phyloP scores from a whole-genome alignment of 768 basidiomycete genomes.

The Suillus hirtellus region DNA sequence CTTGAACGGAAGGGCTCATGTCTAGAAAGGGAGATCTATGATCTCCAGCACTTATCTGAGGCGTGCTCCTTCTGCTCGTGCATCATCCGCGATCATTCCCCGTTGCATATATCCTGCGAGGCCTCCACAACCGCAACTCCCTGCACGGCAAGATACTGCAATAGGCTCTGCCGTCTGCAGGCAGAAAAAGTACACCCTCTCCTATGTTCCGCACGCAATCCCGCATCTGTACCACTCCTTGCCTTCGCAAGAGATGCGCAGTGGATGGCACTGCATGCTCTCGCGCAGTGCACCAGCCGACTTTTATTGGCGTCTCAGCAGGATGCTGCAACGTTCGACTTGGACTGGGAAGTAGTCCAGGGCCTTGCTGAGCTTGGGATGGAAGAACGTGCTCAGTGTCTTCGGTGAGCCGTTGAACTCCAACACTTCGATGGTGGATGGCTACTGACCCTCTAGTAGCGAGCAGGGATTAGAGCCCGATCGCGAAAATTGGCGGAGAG shows the following conservation, averaged over 20 bases:
- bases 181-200: conserved; percentile 66
- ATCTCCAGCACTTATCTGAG: conserved; percentile 55
- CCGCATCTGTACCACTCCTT: conserved; percentile 60
- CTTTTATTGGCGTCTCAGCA: conserved; percentile 56
- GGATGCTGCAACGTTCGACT: conserved; percentile 34
- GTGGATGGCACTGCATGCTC: conserved; percentile 75
- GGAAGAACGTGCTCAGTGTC: conserved; percentile 58
- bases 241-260: conserved; percentile 56
- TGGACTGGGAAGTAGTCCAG: conserved; percentile 56
- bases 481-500: conserved; percentile 65
- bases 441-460: conserved; percentile 20
- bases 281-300: conserved; percentile 64
- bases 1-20: conserved; percentile 3
- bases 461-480: conserved; percentile 53
- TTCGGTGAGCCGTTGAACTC: conserved; percentile 16
- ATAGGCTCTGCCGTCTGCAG: conserved; percentile 70
- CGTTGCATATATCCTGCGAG: conserved; percentile 55
- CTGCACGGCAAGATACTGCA: conserved; percentile 77
- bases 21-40: conserved; percentile 68
- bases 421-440: not conserved
- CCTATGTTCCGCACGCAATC: conserved; percentile 76
- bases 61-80: conserved; percentile 81
- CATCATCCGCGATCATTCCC: conserved; percentile 44
- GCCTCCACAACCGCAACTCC: conserved; percentile 40
- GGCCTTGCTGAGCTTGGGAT: conserved; percentile 75